Evolutionary conservation across 768 basidiomycete genomes (phyloP), one percentile per base, ranked within the genome.

Genomic region (Trametes gibbosa): DNA sequence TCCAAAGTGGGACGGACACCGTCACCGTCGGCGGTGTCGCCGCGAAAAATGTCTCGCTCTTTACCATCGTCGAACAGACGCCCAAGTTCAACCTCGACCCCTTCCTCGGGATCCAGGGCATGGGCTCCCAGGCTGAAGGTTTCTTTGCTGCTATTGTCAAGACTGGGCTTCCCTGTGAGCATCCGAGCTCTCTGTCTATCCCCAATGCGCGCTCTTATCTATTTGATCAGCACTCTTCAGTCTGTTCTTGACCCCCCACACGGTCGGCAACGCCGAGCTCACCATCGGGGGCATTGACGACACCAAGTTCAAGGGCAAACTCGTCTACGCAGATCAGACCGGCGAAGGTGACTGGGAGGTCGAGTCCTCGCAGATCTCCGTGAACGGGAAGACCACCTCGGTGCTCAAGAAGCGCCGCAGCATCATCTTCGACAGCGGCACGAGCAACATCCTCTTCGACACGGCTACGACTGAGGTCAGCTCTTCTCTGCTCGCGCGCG

Each of bases 361-460:
- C 16, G 59, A 56, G 23, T 84, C 82, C 5, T 72, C 80, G 34
- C 66, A 72, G 34, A 70, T 84, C 42, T 76, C 70, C 24, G 81
- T 85, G 42, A 84, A 84, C 59, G 82, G 82, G 25, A 73, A 79
- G 67, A 80, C 81, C 2, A 81, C 71, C 13, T 70, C 73, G 8
- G 56, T 75, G 8, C 70, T 84, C 48, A 75, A 74, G 50, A 66
- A 68, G 12, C 63, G 66, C 43, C 76, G 80, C 25, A 75, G 63
- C 47, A 74, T 84, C 65, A 81, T 84, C 49, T 84, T 84, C 62
- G 83, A 84, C 69, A 80, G 78, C 58, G 81, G 84, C 34, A 84
- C 82, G 23, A 81, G 80, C 65, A 84, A 84, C 66, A 68, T 84
- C 40, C 67, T 83, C 21, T 81, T 84, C 56, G 73, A 77, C 42